Evolutionary conservation across 1,284 basidiomycete genomes (phyloP), one percentile per base, ranked within the genome.

Genomic region (Leucoagaricus sp.): DNA sequence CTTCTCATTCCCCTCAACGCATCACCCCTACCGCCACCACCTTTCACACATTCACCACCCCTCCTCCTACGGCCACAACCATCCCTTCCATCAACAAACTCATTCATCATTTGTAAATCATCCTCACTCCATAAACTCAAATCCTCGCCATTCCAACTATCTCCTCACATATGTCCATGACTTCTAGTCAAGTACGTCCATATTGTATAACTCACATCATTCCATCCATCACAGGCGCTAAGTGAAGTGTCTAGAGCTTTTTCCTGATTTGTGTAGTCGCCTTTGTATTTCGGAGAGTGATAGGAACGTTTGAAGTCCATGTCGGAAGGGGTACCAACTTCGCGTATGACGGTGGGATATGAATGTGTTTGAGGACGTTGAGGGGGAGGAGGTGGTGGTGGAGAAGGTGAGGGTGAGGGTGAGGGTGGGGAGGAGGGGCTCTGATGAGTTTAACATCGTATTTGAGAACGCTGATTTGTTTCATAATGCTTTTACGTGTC

Each of bases 91-190:
- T 64, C 61, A 29, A 52, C 59, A 19, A 47, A 25, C 31, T 49
- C 46, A 47, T 41, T 63, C 70, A 55, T 60, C 60, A 28, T 61
- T 48, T 52, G 73, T 63, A 85, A 61, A 68, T 96, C 96, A 66
- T 96, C 93, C 2, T 69, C 63, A 63, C 89, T 90, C 93, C 93
- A 98, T 10, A 96, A 63, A 60, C 93, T 95, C 56, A 98, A 73
- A 73, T 98, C 96, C 74, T 99, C 96, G 72, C 93, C 86, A 69
- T 98, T 96, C 96, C 96, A 99, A 2, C 87, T 86, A 69, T 98
- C 96, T 17, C 96, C 94, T 93, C 93, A 98, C 66, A 84, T 73
- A 69, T 98, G 94, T 23, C 78, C 82, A 67, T 80, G 82, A 61
- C 91, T 88, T 60, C 91, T 87, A 0, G 93, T 81, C 54, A 88